Conservation (phyloP, 345 rosid genomes). For the Dovyalis caffra region DNA sequence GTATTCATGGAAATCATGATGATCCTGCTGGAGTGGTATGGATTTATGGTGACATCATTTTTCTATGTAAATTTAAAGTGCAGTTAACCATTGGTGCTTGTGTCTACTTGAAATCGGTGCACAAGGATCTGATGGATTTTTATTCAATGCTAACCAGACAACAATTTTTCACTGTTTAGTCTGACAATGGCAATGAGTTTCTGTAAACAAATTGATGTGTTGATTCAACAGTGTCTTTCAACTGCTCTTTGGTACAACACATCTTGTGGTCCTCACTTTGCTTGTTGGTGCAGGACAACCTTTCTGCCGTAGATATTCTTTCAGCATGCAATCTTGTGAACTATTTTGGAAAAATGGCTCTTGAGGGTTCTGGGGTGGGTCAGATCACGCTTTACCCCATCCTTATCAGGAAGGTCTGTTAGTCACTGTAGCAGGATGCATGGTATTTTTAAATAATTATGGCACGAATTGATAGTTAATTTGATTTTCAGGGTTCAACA, state of each 20-base stretch:
- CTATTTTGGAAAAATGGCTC: conserved; percentile 97
- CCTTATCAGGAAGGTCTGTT: conserved; percentile 79
- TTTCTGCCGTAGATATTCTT: conserved; percentile 92
- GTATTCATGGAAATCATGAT: conserved; percentile 99
- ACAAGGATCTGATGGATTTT: background rate
- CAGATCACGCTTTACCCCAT: conserved; percentile 87
- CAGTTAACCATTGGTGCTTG: background rate
- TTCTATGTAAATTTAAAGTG: background rate
- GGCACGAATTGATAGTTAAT: conserved; percentile 12
- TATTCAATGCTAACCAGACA: background rate
- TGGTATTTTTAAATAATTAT: conserved; percentile 14
- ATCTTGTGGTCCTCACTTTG: conserved; percentile 19
- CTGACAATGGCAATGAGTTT: background rate
- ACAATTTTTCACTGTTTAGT: background rate
- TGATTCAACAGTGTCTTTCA: background rate
- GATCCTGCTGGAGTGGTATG: conserved; percentile 99
- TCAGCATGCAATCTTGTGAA: conserved; percentile 97
- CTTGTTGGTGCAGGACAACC: conserved; percentile 78
- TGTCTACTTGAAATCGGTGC: background rate
- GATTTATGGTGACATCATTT: conserved; percentile 14
- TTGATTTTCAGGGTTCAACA: conserved; percentile 72
- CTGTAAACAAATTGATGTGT: background rate
- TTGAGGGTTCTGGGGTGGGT: conserved; percentile 99
- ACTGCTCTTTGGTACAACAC: background rate
- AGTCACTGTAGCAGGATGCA: conserved; percentile 10